Evolutionary conservation across 345 rosid species (phyloP).

Genomic region (Hirschfeldia incana): DNA sequence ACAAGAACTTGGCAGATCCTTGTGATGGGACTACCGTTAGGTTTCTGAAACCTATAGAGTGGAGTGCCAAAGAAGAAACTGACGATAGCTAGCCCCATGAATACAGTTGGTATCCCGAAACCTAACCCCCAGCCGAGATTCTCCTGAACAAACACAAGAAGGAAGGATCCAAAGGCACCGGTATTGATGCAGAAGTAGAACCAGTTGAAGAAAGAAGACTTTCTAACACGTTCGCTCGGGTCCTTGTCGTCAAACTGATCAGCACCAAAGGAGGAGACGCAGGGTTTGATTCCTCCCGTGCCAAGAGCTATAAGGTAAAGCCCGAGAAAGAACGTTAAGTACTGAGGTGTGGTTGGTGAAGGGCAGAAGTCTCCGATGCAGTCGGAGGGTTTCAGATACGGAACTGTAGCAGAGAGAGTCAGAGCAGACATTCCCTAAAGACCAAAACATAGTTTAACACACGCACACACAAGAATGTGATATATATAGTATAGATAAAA

Average conservation of each 20-base stretch:
- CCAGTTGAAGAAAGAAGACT: constrained; percentile 58
- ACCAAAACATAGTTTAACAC: constrained; percentile 4
- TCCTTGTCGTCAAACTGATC: constrained; percentile 55
- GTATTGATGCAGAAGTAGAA: constrained; percentile 48
- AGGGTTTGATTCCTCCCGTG: constrained; percentile 57
- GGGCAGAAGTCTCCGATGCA: constrained; percentile 38
- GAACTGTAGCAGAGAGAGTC: constrained; percentile 51
- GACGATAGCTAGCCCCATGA: constrained; percentile 48
- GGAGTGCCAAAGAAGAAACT: constrained; percentile 48
- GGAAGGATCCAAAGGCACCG: constrained; percentile 48
- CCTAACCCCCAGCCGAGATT: constrained; percentile 60
- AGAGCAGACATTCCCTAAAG: constrained; percentile 52
- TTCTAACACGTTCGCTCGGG: constrained; percentile 43
- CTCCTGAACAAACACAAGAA: constrained; percentile 51
- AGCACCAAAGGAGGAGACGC: constrained; percentile 54
- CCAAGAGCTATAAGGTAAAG: constrained; percentile 52
- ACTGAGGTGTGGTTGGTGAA: constrained; percentile 38
- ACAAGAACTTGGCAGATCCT: constrained; percentile 47
- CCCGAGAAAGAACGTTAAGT: constrained; percentile 43
- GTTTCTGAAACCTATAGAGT: constrained; percentile 48
- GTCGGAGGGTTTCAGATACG: constrained; percentile 39
- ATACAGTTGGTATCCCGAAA: constrained; percentile 53
- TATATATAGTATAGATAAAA: neutral
- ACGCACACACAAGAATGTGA: neutral
- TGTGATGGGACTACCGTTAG: constrained; percentile 52